A percentile compares a stretch with the other conserved stretches of the same genome.
Evolutionary conservation across 352 stramenopile genomes (phyloP).

Genomic region (Pythium phragmiticola): DNA sequence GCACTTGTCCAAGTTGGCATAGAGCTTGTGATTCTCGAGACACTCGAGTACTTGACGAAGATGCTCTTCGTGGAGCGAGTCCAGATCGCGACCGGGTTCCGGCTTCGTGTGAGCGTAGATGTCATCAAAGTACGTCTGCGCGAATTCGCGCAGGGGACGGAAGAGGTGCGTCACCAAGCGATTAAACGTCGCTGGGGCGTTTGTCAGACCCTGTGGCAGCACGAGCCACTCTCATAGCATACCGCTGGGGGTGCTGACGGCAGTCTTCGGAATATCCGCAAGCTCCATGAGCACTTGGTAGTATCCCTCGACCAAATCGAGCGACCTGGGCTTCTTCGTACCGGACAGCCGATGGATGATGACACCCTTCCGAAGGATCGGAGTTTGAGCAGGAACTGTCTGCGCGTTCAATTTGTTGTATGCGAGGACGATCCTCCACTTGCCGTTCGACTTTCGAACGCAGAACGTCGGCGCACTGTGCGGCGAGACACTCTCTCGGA

Average conservation of each 20-base stretch:
- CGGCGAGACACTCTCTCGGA: constrained; percentile 23
- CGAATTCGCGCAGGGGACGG: constrained; percentile 21
- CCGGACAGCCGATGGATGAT: constrained; percentile 16
- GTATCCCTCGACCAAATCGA: neutral
- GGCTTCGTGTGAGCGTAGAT: constrained; percentile 26
- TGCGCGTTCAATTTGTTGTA: neutral
- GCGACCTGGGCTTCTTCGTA: neutral
- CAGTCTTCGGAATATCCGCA: constrained; percentile 9
- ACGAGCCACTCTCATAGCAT: constrained; percentile 33
- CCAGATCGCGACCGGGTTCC: neutral
- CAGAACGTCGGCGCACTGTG: constrained; percentile 30
- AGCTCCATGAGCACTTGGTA: neutral
- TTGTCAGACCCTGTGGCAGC: constrained; percentile 26
- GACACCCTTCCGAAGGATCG: neutral
- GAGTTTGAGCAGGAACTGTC: neutral
- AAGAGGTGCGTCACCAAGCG: constrained; percentile 29
- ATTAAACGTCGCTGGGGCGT: constrained; percentile 39
- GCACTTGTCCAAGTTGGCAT: constrained; percentile 30
- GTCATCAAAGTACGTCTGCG: constrained; percentile 36
- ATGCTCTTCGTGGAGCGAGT: constrained; percentile 18
- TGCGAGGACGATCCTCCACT: constrained; percentile 19
- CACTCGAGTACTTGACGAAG: constrained; percentile 27
- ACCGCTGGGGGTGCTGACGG: constrained; percentile 20
- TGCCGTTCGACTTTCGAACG: constrained; percentile 23
- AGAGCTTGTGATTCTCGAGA: constrained; percentile 16